Evolutionary conservation across 164 flowering plant species (phyloP).

Genomic region (Macadamia tetraphylla): DNA sequence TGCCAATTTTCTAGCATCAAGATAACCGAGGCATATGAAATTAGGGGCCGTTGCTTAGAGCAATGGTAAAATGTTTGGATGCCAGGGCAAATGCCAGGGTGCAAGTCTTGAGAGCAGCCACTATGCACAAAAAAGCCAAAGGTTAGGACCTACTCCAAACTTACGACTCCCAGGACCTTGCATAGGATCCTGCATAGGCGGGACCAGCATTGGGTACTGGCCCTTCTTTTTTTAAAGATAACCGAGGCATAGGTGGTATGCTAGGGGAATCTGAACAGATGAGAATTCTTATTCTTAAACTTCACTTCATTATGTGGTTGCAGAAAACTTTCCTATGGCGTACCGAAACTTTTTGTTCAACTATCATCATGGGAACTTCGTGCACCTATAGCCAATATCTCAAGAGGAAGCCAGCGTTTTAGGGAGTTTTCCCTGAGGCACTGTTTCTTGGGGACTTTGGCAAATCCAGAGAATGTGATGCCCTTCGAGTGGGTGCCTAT

Average conservation of each 20-base stretch:
- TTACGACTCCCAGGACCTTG: too few relatives aligned
- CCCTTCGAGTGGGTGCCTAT: slow-evolving; percentile 50
- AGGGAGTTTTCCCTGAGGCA: slow-evolving; percentile 25
- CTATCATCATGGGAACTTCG: slow-evolving; percentile 15
- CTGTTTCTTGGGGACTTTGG: slow-evolving; percentile 47
- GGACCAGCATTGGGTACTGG: too few relatives aligned
- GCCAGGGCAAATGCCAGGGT: too few relatives aligned
- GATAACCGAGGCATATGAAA: neutral
- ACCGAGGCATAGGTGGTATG: neutral
- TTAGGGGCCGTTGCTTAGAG: too few relatives aligned
- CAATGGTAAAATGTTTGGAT: too few relatives aligned
- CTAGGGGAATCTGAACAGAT: neutral
- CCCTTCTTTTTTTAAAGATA: too few relatives aligned
- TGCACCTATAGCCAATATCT: slow-evolving; percentile 8
- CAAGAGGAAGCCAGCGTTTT: slow-evolving; percentile 9
- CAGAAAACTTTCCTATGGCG: slow-evolving; percentile 26
- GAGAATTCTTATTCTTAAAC: neutral
- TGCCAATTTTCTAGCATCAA: too few relatives aligned
- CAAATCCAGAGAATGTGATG: slow-evolving; percentile 32
- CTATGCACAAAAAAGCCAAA: too few relatives aligned
- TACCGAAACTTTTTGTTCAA: slow-evolving; percentile 7
- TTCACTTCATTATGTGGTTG: slow-evolving; percentile 13
- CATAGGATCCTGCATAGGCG: too few relatives aligned
- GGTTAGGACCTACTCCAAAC: too few relatives aligned
- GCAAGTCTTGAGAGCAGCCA: too few relatives aligned